Base-by-base conservation (phyloP, 2,329 filamentous ascomycete genomes). In the Cladosporium sp. region DNA sequence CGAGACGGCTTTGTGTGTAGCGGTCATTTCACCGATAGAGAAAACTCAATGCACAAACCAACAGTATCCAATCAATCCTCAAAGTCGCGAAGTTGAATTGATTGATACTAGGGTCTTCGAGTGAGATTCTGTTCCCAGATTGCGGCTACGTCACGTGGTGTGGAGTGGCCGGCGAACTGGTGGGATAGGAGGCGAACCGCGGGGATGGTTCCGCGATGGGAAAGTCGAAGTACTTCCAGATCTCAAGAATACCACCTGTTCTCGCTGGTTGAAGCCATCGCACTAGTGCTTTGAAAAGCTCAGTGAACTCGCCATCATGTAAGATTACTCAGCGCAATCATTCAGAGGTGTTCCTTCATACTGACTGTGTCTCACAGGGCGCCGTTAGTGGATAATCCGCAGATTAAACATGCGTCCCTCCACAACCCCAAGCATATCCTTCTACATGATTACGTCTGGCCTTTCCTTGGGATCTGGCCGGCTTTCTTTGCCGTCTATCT, bases 381-480 rank as follows among this genome's bases (percentile, higher is more conserved):
- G 74, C 84, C 85, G 70, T 86, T 98, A 72, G 90, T 97, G 71
- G 88, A 95, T 74, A 92, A 89, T 73, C 74, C 85, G 62, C 89
- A 95, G 79, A 95, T 98, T 71, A 82, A 87, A 77, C 80, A 84
- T 69, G 87, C 93, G 59, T 86, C 89, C 69, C 81, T 98, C 62
- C 85, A 96, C 72, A 90, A 89, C 65, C 90, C 92, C 58, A 81
- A 95, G 59, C 84, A 90, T 33, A 72, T 86, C 58, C 82, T 86
- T 66, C 77, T 95, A 56, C 92, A 95, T 71, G 76, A 88, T 62
- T 98, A 98, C 69, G 74, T 95, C 63, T 95, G 89, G 89, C 93
- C 93, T 0, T 98, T 96, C 67, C 76, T 85, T 55, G 84, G 96
- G 61, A 77, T 91, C 65, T 98, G 95, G 91, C 93, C 95, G 49